A percentile compares a stretch with the other conserved stretches of the same genome.
Conservation (phyloP, 495 filamentous ascomycete genomes). For the Penicillium fimorum region DNA sequence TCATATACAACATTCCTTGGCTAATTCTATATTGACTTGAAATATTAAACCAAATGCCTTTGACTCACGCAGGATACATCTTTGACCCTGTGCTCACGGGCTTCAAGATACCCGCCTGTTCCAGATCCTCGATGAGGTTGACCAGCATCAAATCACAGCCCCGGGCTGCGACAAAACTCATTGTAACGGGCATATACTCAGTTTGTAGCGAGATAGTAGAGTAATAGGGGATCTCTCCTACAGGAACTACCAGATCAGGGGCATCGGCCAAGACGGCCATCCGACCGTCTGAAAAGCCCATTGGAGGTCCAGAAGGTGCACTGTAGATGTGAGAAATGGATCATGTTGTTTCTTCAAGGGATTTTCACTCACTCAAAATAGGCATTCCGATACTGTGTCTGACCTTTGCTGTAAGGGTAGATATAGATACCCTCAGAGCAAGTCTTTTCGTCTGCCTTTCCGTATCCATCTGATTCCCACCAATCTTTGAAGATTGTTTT, state of each 20-base stretch:
- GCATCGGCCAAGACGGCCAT: slow-evolving; percentile 48
- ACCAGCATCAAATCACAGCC: slow-evolving; percentile 64
- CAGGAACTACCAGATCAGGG: slow-evolving; percentile 58
- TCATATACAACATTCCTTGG: too few relatives aligned
- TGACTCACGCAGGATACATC: slow-evolving; percentile 16
- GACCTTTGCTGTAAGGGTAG: slow-evolving; percentile 27
- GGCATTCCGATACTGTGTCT: slow-evolving; percentile 35
- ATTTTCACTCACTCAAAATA: slow-evolving; percentile 12
- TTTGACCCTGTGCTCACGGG: slow-evolving; percentile 42
- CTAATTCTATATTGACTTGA: background rate
- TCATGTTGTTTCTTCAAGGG: background rate
- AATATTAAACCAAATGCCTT: background rate
- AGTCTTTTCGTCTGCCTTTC: slow-evolving; percentile 33
- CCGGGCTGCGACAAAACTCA: slow-evolving; percentile 57
- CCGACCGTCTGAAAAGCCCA: slow-evolving; percentile 44
- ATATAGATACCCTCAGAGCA: slow-evolving; percentile 44
- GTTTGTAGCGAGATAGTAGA: slow-evolving; percentile 51
- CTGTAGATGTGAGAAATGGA: slow-evolving; percentile 1
- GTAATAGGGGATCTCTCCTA: slow-evolving; percentile 53
- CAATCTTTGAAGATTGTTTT: slow-evolving; percentile 53
- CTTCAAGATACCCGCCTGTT: slow-evolving; percentile 48
- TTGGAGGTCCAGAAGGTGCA: slow-evolving; percentile 26
- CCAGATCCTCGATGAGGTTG: slow-evolving; percentile 52
- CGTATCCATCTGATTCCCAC: slow-evolving; percentile 49
- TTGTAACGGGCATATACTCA: slow-evolving; percentile 58